A percentile compares a stretch with the other conserved stretches of the same genome.
These are phyloP conservation scores for Aschersonia sp. DNA, from an alignment of 2,329 filamentous ascomycete genomes.

Conservation along the genomic window DNA sequence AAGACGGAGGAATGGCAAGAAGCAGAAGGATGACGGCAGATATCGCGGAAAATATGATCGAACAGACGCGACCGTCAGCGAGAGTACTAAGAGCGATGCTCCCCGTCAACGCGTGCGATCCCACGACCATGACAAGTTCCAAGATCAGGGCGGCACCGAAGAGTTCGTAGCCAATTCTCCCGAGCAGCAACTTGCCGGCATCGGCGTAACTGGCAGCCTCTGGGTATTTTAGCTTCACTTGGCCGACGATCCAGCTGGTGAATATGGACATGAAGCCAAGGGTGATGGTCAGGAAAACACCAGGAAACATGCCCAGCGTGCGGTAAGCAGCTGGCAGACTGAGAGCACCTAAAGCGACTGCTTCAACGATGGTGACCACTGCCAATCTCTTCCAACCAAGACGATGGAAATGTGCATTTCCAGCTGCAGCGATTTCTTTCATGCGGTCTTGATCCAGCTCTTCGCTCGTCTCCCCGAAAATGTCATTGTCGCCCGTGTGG, in stretches of 20 bases:
- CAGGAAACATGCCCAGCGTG: slow-evolving; percentile 20
- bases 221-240: slow-evolving; percentile 27
- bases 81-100: slow-evolving; percentile 47
- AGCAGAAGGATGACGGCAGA: slow-evolving; percentile 21
- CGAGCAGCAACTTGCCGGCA: slow-evolving; percentile 42
- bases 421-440: slow-evolving; percentile 23
- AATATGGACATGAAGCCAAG: slow-evolving; percentile 22
- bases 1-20: slow-evolving; percentile 23
- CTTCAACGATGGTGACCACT: slow-evolving; percentile 33
- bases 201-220: slow-evolving; percentile 49
- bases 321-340: slow-evolving; percentile 29
- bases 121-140: slow-evolving; percentile 51
- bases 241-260: slow-evolving; percentile 22
- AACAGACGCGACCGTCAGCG: slow-evolving; percentile 31
- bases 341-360: slow-evolving; percentile 33
- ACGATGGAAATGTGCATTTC: slow-evolving; percentile 27
- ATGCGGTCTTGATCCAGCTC: slow-evolving; percentile 19
- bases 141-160: slow-evolving; percentile 40
- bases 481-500: slow-evolving; percentile 3
- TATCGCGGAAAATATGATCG: slow-evolving; percentile 20
- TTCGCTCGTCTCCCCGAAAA: slow-evolving; percentile 10
- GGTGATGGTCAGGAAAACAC: slow-evolving; percentile 18
- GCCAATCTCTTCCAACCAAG: slow-evolving; percentile 36
- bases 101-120: slow-evolving; percentile 50
- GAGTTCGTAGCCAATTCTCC: slow-evolving; percentile 39